A percentile compares a stretch with the other conserved stretches of the same genome.
phyloP scores from a whole-genome alignment of 768 basidiomycete genomes.

The Lentinus tigrinus region DNA sequence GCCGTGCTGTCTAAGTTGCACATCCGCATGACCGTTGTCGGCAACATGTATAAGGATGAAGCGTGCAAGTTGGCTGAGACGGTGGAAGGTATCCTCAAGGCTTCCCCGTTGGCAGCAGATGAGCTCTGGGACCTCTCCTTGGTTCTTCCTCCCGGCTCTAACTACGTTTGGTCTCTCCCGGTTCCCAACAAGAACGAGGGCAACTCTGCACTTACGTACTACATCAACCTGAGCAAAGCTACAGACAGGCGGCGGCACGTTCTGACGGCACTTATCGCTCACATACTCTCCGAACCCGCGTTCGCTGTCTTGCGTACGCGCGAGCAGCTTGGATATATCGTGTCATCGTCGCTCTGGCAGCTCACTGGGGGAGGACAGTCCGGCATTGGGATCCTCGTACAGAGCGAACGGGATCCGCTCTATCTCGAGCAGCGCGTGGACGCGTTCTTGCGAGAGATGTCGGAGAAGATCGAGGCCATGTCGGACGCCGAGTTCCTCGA shows the following conservation, averaged over 20 bases:
- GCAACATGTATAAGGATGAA: constrained; percentile 85
- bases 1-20: constrained; percentile 63
- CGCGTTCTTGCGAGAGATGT: constrained; percentile 79
- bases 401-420: constrained; percentile 78
- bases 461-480: constrained; percentile 66
- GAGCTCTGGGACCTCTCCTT: constrained; percentile 54
- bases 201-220: constrained; percentile 87
- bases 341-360: constrained; percentile 55
- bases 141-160: constrained; percentile 67
- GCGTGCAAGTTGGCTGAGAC: constrained; percentile 71
- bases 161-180: constrained; percentile 61
- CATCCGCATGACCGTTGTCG: constrained; percentile 72
- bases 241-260: constrained; percentile 66
- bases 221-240: constrained; percentile 72
- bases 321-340: constrained; percentile 95
- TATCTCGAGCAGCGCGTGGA: constrained; percentile 90
- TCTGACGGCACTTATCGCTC: constrained; percentile 66
- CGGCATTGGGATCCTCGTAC: constrained; percentile 79
- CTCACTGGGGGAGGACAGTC: constrained; percentile 55
- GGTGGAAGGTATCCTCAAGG: constrained; percentile 62
- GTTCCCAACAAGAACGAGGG: constrained; percentile 83
- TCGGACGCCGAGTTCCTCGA: constrained; percentile 67
- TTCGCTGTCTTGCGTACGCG: constrained; percentile 91
- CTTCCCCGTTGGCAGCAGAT: constrained; percentile 51
- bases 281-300: constrained; percentile 87